These are phyloP conservation scores for Gastrodia elata DNA, from an alignment of 106 monocot species.

Conservation along the genomic window DNA sequence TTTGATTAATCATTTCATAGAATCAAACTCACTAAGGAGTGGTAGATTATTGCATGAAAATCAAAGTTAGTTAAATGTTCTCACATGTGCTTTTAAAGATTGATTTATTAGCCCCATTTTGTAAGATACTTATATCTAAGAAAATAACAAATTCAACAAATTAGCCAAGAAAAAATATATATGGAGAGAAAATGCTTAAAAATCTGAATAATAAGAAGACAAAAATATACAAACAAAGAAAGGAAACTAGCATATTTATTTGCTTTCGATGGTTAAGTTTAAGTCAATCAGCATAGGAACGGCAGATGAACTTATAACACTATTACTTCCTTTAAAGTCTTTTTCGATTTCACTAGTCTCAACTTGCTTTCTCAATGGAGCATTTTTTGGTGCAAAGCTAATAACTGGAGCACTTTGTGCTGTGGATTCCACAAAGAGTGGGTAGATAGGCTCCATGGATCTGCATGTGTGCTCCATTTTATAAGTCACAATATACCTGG, in stretches of 20 bases:
- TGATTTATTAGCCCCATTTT: no score
- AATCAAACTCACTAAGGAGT: no score
- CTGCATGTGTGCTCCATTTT: slow-evolving; percentile 27
- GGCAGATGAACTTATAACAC: background rate
- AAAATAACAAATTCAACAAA: no score
- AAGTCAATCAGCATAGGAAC: slow-evolving; percentile 2
- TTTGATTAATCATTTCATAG: no score
- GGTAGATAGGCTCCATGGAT: background rate
- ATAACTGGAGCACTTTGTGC: background rate
- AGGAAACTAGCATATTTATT: background rate
- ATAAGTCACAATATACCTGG: slow-evolving; percentile 15
- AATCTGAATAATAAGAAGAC: no score
- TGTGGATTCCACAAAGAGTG: background rate
- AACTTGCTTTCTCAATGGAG: background rate
- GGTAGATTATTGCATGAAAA: no score
- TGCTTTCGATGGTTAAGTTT: background rate
- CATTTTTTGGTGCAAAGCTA: background rate
- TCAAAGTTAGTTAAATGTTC: no score
- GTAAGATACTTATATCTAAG: no score
- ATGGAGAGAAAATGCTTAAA: no score
- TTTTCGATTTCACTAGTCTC: background rate
- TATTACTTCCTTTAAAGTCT: background rate
- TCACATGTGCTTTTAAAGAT: no score
- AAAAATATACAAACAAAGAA: no score
- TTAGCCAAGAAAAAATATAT: no score